Conservation (phyloP, 2,329 filamentous ascomycete species). For the Aspergillus spinulosporus region DNA sequence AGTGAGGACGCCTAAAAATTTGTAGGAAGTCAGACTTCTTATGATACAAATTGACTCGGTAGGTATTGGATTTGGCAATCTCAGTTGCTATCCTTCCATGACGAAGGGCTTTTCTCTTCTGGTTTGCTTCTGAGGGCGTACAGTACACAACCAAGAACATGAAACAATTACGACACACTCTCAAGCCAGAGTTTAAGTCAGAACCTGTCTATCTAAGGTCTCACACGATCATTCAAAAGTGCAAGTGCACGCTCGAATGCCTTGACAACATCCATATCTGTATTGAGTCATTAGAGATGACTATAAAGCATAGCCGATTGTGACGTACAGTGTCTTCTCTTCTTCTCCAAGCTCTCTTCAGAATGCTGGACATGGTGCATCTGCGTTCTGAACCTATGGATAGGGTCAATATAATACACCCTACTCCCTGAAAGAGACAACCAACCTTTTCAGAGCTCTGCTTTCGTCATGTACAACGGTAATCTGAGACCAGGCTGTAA, state of each 20-base stretch:
- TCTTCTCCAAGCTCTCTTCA: conserved; percentile 70
- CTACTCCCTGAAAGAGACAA: not conserved
- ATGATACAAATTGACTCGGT: too few relatives aligned
- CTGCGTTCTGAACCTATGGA: conserved; percentile 71
- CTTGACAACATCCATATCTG: conserved; percentile 47
- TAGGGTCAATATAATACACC: conserved; percentile 6
- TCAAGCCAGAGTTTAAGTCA: too few relatives aligned
- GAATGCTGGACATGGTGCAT: conserved; percentile 72
- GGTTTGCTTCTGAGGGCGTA: too few relatives aligned
- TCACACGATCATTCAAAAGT: conserved; percentile 40
- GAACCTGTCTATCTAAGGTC: conserved; percentile 11
- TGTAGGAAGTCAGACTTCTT: not conserved
- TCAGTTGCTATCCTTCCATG: too few relatives aligned
- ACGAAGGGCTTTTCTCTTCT: too few relatives aligned
- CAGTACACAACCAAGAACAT: too few relatives aligned
- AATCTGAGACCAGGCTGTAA: conserved; percentile 74
- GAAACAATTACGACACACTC: too few relatives aligned
- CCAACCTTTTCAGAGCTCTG: conserved; percentile 72
- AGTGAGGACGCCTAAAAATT: conserved; percentile 12
- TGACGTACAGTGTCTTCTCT: conserved; percentile 74
- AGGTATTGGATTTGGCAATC: too few relatives aligned
- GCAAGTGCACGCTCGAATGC: conserved; percentile 51
- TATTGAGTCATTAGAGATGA: conserved; percentile 17
- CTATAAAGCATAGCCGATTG: not conserved
- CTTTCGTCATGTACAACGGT: conserved; percentile 72